phyloP scores from a whole-genome alignment of 768 basidiomycete species.

The Solioccasus polychromus region DNA sequence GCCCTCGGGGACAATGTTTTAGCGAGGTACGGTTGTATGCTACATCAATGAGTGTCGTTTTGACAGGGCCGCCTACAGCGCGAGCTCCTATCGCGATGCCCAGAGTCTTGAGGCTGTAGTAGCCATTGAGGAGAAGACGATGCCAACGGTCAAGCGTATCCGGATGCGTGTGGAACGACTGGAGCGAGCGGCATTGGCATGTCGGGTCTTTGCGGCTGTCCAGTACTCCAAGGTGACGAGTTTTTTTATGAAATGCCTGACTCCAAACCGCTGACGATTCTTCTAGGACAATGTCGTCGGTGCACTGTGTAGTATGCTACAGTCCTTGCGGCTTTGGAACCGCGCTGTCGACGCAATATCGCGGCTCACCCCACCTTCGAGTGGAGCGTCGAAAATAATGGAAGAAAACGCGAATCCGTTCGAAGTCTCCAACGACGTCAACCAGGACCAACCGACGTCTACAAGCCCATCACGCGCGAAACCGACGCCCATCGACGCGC shows the following conservation, averaged over 20 bases:
- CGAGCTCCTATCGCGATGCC: slow-evolving; percentile 61
- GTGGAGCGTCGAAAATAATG: slow-evolving; percentile 19
- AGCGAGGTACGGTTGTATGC: slow-evolving; percentile 47
- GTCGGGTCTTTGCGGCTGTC: slow-evolving; percentile 64
- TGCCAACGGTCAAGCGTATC: slow-evolving; percentile 56
- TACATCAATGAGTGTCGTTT: neutral
- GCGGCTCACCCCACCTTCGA: slow-evolving; percentile 48
- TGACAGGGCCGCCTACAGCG: slow-evolving; percentile 30
- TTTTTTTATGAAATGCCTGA: neutral
- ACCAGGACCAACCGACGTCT: slow-evolving; percentile 26
- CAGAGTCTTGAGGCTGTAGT: slow-evolving; percentile 42
- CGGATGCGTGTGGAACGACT: slow-evolving; percentile 54
- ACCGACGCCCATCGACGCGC: slow-evolving; percentile 41
- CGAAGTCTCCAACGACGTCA: slow-evolving; percentile 38
- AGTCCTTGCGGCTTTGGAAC: slow-evolving; percentile 77
- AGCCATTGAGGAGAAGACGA: slow-evolving; percentile 42
- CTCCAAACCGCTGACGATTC: neutral
- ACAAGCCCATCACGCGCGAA: slow-evolving; percentile 9
- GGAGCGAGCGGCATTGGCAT: slow-evolving; percentile 71
- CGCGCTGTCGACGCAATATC: slow-evolving; percentile 68
- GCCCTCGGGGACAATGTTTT: slow-evolving; percentile 56
- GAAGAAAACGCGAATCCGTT: slow-evolving; percentile 55
- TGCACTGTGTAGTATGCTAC: slow-evolving; percentile 57
- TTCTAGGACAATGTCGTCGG: slow-evolving; percentile 58
- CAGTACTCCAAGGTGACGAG: slow-evolving; percentile 58